Conservation (phyloP, 2,329 filamentous ascomycete genomes). For the Ophiobolus disseminans region DNA sequence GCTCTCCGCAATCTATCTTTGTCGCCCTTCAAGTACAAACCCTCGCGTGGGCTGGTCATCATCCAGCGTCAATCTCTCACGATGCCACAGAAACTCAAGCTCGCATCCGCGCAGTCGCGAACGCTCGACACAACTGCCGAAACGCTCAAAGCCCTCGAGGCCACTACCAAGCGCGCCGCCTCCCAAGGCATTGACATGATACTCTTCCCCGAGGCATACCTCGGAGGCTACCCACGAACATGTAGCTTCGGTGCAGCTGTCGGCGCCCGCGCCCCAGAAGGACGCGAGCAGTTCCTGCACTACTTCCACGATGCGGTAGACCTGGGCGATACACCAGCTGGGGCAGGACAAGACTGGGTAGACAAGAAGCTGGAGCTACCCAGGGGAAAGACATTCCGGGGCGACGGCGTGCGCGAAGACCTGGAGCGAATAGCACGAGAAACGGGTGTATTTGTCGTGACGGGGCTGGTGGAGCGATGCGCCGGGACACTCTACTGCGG, state of each 20-base stretch:
- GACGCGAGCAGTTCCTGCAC: conserved; percentile 79
- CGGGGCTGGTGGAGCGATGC: conserved; percentile 78
- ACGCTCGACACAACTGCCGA: conserved; percentile 57
- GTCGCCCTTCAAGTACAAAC: too few species aligned
- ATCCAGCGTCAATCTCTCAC: too few species aligned
- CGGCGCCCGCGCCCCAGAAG: conserved; percentile 70
- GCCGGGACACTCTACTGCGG: conserved; percentile 86
- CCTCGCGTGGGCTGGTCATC: too few species aligned
- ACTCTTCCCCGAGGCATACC: conserved; percentile 89
- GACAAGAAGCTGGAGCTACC: conserved; percentile 64
- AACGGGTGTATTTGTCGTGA: conserved; percentile 81
- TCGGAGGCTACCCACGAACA: conserved; percentile 89
- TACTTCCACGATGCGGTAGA: conserved; percentile 85
- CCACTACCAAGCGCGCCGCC: conserved; percentile 70
- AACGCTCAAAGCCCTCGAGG: conserved; percentile 72
- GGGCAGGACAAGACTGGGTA: conserved; percentile 77
- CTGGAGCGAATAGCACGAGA: conserved; percentile 78
- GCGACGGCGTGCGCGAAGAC: conserved; percentile 80
- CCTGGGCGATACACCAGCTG: conserved; percentile 76
- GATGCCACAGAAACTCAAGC: conserved; percentile 55
- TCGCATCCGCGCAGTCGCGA: conserved; percentile 58
- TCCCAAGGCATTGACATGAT: conserved; percentile 69
- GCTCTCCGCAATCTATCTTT: too few species aligned
- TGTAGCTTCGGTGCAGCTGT: conserved; percentile 77
- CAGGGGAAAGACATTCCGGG: conserved; percentile 58